A percentile compares a stretch with the other conserved stretches of the same genome.
phyloP scores from a whole-genome alignment of 768 basidiomycete genomes.

The Rickenella mellea region DNA sequence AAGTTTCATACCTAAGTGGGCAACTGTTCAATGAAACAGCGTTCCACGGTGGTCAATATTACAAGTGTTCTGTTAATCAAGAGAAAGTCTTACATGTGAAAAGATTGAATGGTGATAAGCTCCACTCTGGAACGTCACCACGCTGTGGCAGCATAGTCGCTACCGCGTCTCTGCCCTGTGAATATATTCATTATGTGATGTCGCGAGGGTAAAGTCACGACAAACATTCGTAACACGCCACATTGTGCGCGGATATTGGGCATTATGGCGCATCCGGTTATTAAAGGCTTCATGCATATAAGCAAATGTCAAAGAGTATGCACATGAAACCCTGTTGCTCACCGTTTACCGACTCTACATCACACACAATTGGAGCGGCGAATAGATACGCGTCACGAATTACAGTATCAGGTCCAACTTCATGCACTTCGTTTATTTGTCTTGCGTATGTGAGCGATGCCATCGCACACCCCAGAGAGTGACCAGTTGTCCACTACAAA shows the following conservation, averaged over 20 bases:
- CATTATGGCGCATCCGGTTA: constrained; percentile 12
- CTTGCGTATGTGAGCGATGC: constrained; percentile 13
- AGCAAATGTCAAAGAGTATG: background rate
- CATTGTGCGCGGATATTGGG: constrained; percentile 10
- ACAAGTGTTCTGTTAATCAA: background rate
- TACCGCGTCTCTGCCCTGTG: constrained; percentile 8
- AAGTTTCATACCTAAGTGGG: too few species aligned
- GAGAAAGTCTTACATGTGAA: constrained; percentile 7
- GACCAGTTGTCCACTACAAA: constrained; percentile 9
- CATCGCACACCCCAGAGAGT: constrained; percentile 12
- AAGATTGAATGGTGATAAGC: constrained; percentile 10
- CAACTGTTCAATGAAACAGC: background rate
- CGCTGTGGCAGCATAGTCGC: constrained; percentile 9
- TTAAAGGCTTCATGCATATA: constrained; percentile 7
- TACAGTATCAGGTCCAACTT: constrained; percentile 6
- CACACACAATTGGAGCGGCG: constrained; percentile 13
- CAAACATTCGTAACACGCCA: constrained; percentile 12
- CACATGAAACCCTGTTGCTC: background rate
- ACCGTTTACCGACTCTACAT: constrained; percentile 11
- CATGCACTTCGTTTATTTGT: constrained; percentile 9
- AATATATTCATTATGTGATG: background rate
- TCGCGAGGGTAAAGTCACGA: background rate
- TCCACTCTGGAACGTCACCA: constrained; percentile 10
- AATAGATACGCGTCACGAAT: constrained; percentile 13
- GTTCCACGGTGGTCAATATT: background rate